These are phyloP conservation scores for Boechera divaricarpa DNA, from an alignment of 345 rosid genomes.

Conservation along the genomic window DNA sequence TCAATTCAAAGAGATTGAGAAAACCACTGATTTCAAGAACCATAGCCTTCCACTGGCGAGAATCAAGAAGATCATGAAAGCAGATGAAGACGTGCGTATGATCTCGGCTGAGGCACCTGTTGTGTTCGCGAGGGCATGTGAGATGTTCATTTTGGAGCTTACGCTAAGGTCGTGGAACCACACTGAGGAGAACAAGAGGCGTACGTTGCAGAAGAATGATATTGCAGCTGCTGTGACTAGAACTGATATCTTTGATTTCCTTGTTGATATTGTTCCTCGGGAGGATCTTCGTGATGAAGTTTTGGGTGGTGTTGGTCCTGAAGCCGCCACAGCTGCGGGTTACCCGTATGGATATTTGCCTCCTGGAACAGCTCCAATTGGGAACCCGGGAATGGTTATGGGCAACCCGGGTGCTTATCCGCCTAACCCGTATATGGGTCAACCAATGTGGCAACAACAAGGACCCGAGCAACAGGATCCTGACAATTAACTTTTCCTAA, in stretches of 20 bases:
- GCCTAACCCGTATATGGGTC: conserved; percentile 70
- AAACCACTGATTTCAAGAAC: conserved; percentile 79
- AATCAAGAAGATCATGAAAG: conserved; percentile 98
- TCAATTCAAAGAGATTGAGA: conserved; percentile 79
- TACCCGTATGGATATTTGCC: conserved; percentile 76
- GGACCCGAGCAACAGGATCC: conserved; percentile 75
- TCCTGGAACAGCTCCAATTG: conserved; percentile 62
- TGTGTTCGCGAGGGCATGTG: conserved; percentile 89
- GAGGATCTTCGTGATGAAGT: conserved; percentile 91
- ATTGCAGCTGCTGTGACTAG: conserved; percentile 89
- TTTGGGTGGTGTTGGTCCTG: conserved; percentile 43
- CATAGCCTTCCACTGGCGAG: conserved; percentile 93
- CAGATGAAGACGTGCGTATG: conserved; percentile 96
- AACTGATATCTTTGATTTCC: conserved; percentile 89
- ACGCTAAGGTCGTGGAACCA: conserved; percentile 92
- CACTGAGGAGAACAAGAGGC: conserved; percentile 91
- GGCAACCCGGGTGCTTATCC: conserved; percentile 74
- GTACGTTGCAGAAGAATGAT: conserved; percentile 92
- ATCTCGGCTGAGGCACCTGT: conserved; percentile 96
- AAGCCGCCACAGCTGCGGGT: conserved; percentile 61
- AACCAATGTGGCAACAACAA: conserved; percentile 73
- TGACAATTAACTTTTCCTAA: conserved; percentile 25
- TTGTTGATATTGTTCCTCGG: conserved; percentile 91
- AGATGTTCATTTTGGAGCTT: conserved; percentile 88
- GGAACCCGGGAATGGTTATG: conserved; percentile 76